Percentiles rank a stretch among this genome's conserved stretches.
phyloP scores from a whole-genome alignment of 192 early-diverging fungal species.

The Coemansia sp. region DNA sequence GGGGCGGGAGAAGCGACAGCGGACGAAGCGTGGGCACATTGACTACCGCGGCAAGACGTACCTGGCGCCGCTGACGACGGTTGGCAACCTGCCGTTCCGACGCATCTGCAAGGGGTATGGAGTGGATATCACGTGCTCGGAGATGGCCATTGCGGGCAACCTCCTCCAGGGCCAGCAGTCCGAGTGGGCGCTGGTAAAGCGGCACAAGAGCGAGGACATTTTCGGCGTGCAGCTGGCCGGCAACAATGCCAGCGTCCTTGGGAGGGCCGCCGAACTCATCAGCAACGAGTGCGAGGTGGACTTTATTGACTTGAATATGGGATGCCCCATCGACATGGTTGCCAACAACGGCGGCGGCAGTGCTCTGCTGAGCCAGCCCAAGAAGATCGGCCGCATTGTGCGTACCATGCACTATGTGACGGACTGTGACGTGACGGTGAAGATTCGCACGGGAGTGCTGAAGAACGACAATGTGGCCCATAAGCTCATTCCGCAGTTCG shows the following conservation, averaged over 20 bases:
- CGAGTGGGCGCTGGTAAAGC: constrained; percentile 80
- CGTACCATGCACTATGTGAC: constrained; percentile 67
- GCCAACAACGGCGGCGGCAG: constrained; percentile 80
- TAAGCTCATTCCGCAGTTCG: constrained; percentile 69
- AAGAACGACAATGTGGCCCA: constrained; percentile 65
- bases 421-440: constrained; percentile 85
- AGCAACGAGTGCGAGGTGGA: constrained; percentile 69
- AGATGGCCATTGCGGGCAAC: constrained; percentile 82
- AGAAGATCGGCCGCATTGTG: constrained; percentile 73
- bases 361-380: constrained; percentile 68
- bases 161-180: constrained; percentile 65
- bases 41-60: constrained; percentile 89
- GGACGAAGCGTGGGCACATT: constrained; percentile 19
- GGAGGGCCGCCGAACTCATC: constrained; percentile 68
- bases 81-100: constrained; percentile 96
- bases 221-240: constrained; percentile 93
- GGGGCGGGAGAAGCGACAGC: constrained; percentile 9
- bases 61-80: constrained; percentile 93
- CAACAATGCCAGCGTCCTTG: constrained; percentile 57
- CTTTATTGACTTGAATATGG: constrained; percentile 96
- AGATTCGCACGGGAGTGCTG: constrained; percentile 78
- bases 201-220: constrained; percentile 82
- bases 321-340: constrained; percentile 92
- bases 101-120: constrained; percentile 91
- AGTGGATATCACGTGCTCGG: constrained; percentile 94